Evolutionary conservation across 352 stramenopile genomes (phyloP).

Genomic region (Thraustochytrium sp.): DNA sequence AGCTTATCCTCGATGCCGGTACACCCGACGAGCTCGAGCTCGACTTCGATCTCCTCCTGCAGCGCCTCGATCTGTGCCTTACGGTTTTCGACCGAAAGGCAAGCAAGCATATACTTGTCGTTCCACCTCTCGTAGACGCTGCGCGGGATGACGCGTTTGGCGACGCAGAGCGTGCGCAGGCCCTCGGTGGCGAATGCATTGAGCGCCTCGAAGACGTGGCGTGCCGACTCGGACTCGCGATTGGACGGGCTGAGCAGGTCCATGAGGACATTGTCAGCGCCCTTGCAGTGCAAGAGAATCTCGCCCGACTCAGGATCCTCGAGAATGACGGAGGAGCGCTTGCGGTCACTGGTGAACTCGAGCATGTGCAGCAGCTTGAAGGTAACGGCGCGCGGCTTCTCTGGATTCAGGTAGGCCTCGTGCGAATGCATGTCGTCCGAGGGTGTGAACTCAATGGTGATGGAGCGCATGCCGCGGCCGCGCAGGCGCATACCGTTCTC

Average conservation of each 20-base stretch:
- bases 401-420: background rate
- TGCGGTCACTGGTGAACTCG: constrained; percentile 95
- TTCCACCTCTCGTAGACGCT: constrained; percentile 65
- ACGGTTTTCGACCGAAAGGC: constrained; percentile 40
- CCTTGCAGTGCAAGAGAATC: constrained; percentile 77
- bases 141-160: constrained; percentile 54
- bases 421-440: background rate
- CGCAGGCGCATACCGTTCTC: constrained; percentile 73
- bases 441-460: constrained; percentile 45
- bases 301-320: constrained; percentile 62
- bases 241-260: constrained; percentile 64
- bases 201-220: constrained; percentile 56
- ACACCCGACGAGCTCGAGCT: constrained; percentile 85
- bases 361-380: constrained; percentile 91
- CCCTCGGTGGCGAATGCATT: constrained; percentile 56
- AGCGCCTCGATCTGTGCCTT: constrained; percentile 52
- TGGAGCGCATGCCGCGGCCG: constrained; percentile 54
- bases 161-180: constrained; percentile 75
- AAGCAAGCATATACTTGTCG: constrained; percentile 60
- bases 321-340: constrained; percentile 96
- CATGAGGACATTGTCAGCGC: constrained; percentile 87
- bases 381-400: constrained; percentile 47
- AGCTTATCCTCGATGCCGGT: constrained; percentile 96
- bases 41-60: constrained; percentile 58
- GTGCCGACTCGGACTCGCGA: constrained; percentile 58